These are phyloP conservation scores for Scutellaria minor DNA, from an alignment of 257 asterid species.

Conservation along the genomic window DNA sequence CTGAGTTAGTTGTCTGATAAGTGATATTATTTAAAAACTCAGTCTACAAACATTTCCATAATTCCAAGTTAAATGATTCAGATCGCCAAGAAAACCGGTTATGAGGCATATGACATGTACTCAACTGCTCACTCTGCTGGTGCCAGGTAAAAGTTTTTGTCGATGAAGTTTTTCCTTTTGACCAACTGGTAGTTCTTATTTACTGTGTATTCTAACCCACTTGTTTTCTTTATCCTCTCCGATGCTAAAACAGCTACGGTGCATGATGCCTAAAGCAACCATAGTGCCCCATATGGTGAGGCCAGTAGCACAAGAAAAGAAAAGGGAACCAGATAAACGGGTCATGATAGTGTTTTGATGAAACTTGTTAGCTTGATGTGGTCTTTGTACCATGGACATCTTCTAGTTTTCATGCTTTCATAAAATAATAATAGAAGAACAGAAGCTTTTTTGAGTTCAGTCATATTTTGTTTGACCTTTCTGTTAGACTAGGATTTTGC, in stretches of 20 bases:
- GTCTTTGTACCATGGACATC: conserved; percentile 14
- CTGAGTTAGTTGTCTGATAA: neutral
- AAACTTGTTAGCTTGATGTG: conserved; percentile 34
- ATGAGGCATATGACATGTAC: conserved; percentile 59
- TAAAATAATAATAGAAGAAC: conserved; percentile 5
- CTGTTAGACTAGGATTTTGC: conserved; percentile 3
- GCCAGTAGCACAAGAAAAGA: conserved; percentile 47
- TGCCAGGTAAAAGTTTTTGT: conserved; percentile 49
- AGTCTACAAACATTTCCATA: neutral
- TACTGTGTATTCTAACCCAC: conserved; percentile 33
- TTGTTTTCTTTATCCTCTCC: conserved; percentile 31
- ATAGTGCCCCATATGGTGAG: conserved; percentile 40
- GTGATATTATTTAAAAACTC: neutral
- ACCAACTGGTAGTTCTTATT: neutral
- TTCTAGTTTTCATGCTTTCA: conserved; percentile 33
- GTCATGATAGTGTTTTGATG: conserved; percentile 38
- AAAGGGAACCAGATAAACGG: conserved; percentile 48
- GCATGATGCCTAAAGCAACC: conserved; percentile 46
- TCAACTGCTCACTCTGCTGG: conserved; percentile 54
- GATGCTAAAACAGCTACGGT: conserved; percentile 45
- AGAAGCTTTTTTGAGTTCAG: conserved; percentile 16
- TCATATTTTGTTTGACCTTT: conserved; percentile 5
- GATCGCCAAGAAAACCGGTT: conserved; percentile 58
- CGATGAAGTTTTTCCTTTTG: conserved; percentile 17
- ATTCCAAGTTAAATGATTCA: conserved; percentile 40